Evolutionary conservation across 805 yeast genomes (phyloP).

Genomic region (Saccharomycopsis sp.): DNA sequence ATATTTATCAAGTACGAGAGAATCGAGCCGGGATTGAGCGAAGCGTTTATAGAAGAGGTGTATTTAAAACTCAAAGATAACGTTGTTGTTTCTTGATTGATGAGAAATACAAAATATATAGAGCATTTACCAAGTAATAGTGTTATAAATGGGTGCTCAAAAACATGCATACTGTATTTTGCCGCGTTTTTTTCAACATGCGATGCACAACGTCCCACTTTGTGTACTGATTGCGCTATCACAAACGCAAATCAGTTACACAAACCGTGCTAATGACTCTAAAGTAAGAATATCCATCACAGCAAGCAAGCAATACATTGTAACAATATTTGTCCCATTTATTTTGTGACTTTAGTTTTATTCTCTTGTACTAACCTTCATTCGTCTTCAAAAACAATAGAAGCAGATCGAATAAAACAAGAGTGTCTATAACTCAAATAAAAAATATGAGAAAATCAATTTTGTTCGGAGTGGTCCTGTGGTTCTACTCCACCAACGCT

Average conservation of each 20-base stretch:
- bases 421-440: background rate
- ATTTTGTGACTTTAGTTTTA: background rate
- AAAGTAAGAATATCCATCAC: background rate
- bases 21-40: conserved; percentile 55
- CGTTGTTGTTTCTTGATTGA: background rate
- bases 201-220: conserved; percentile 1
- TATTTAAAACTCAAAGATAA: conserved; percentile 24
- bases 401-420: background rate
- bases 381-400: background rate
- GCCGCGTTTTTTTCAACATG: conserved; percentile 1
- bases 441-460: background rate
- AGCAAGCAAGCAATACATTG: background rate
- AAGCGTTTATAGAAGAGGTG: conserved; percentile 62
- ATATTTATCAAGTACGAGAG: conserved; percentile 41
- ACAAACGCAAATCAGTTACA: background rate
- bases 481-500: background rate
- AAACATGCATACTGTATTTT: background rate
- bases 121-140: background rate
- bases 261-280: background rate
- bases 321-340: background rate
- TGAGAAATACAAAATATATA: background rate
- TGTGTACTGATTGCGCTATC: conserved; percentile 22
- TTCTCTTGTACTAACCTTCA: too few relatives aligned
- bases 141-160: background rate
- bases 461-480: background rate